phyloP scores from a whole-genome alignment of 352 stramenopile species.

The Phytopythium litorale region DNA sequence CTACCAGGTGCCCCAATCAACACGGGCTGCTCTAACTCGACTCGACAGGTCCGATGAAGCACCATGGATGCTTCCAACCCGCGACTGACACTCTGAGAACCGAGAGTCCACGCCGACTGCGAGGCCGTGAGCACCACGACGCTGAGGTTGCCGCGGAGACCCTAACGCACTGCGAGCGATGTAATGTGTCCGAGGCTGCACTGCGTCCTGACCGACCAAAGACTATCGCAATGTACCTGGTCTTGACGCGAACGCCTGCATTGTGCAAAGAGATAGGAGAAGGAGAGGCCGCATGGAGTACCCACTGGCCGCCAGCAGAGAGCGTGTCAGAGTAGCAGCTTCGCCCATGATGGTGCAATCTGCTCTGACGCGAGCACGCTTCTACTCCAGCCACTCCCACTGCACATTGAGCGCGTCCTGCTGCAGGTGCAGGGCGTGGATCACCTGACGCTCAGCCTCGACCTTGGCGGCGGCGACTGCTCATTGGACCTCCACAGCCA shows the following conservation, averaged over 20 bases:
- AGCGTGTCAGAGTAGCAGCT: neutral
- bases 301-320: neutral
- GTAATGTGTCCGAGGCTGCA: neutral
- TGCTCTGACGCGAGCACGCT: neutral
- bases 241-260: neutral
- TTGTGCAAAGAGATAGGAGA: neutral
- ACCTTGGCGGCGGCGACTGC: neutral
- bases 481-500: neutral
- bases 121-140: slow-evolving; percentile 10
- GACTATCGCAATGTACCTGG: neutral
- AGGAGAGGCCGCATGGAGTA: neutral
- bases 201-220: neutral
- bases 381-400: neutral
- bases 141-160: slow-evolving; percentile 11
- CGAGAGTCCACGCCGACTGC: slow-evolving; percentile 6
- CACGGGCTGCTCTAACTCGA: no score
- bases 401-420: neutral
- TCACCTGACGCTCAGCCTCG: neutral
- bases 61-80: no score
- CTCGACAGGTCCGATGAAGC: no score
- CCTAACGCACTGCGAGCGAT: neutral
- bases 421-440: neutral
- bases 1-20: no score
- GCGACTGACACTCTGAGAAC: neutral
- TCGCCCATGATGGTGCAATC: neutral